A percentile compares a stretch with the other conserved stretches of the same genome.
phyloP scores from a whole-genome alignment of 352 stramenopile species.

The Globisporangium canariense region DNA sequence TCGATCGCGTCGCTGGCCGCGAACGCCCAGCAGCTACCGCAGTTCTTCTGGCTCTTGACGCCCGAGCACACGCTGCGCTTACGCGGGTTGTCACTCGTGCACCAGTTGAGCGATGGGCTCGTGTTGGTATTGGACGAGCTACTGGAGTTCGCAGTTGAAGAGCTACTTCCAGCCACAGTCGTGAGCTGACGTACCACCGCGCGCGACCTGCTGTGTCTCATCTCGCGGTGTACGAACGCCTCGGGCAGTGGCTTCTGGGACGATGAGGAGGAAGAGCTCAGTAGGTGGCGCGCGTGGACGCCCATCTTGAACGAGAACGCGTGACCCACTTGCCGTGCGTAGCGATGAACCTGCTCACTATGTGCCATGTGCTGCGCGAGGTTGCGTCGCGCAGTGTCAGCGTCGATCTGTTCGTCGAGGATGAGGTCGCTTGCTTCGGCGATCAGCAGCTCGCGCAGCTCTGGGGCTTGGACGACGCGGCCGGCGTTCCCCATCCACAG shows the following conservation, averaged over 20 bases:
- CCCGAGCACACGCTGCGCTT: constrained; percentile 56
- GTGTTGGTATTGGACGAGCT: constrained; percentile 18
- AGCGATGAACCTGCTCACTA: constrained; percentile 64
- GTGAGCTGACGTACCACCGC: constrained; percentile 20
- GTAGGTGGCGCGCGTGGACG: constrained; percentile 58
- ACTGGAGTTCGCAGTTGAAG: constrained; percentile 9
- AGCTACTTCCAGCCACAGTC: constrained; percentile 11
- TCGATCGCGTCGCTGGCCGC: constrained; percentile 71
- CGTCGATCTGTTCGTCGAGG: constrained; percentile 7
- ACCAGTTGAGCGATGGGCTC: constrained; percentile 54
- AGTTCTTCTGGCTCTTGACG: constrained; percentile 77
- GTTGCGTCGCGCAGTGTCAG: constrained; percentile 33
- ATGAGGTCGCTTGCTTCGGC: constrained; percentile 23
- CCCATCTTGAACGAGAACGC: constrained; percentile 63
- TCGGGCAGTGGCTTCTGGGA: constrained; percentile 25
- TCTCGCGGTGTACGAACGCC: constrained; percentile 52
- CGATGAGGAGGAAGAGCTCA: background rate
- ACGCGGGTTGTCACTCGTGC: constrained; percentile 53
- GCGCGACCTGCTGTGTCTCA: constrained; percentile 22
- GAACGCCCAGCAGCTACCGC: constrained; percentile 76
- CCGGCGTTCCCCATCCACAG: constrained; percentile 51
- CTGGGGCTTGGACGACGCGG: constrained; percentile 28
- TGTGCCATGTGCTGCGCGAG: constrained; percentile 66
- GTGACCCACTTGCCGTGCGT: constrained; percentile 50
- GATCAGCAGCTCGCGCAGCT: constrained; percentile 47